phyloP scores from a whole-genome alignment of 371 early-diverging fungal genomes.

The Rhizomucor pusillus region DNA sequence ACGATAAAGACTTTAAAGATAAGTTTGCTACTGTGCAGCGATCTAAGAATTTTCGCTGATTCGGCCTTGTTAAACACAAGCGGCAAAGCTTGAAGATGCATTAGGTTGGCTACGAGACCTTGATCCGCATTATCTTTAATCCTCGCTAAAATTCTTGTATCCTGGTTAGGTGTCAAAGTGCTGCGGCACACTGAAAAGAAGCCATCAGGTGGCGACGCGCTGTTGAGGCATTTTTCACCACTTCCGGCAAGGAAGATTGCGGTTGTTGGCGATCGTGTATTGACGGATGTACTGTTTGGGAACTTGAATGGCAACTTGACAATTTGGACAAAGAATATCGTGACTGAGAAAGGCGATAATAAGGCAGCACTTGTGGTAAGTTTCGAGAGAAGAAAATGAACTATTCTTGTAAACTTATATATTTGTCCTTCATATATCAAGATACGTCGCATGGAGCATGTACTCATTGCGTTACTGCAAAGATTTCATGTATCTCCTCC shows the following conservation, averaged over 20 bases:
- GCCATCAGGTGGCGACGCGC: conserved; percentile 71
- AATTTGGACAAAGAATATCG: conserved; percentile 68
- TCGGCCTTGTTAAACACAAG: conserved; percentile 20
- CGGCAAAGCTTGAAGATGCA: conserved; percentile 40
- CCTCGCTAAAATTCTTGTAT: neutral
- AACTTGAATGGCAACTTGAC: conserved; percentile 74
- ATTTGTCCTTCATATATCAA: conserved; percentile 12
- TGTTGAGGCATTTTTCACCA: conserved; percentile 31
- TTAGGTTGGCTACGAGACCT: conserved; percentile 10
- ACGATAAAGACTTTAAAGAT: conserved; percentile 65
- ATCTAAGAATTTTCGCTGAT: neutral
- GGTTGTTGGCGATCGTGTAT: conserved; percentile 85
- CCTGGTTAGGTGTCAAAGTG: conserved; percentile 47
- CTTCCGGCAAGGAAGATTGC: conserved; percentile 51
- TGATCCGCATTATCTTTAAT: neutral
- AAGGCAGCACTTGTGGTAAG: conserved; percentile 63
- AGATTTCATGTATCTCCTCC: conserved; percentile 29
- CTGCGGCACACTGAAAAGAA: conserved; percentile 72
- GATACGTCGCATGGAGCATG: conserved; percentile 54
- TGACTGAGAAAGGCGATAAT: conserved; percentile 80
- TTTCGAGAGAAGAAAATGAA: neutral
- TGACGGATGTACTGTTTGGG: conserved; percentile 89
- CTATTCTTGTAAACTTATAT: neutral
- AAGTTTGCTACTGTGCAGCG: conserved; percentile 7
- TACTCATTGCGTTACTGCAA: conserved; percentile 31